These are phyloP conservation scores for Thozetella sp. DNA, from an alignment of 495 filamentous ascomycete species.

Conservation along the genomic window DNA sequence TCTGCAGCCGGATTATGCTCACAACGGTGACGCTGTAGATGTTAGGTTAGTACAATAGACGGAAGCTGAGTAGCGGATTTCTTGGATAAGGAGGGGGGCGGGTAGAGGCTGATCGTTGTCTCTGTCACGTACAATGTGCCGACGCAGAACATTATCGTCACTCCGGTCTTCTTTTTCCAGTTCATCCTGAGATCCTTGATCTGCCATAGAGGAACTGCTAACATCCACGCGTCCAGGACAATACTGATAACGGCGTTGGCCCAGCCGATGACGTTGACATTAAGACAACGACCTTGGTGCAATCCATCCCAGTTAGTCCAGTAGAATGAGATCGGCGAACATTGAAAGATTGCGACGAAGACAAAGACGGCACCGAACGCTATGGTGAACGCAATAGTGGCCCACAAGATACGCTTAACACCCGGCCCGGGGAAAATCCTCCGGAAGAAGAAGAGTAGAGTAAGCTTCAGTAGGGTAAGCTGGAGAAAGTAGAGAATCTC, in stretches of 20 bases:
- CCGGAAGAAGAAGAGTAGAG: slow-evolving; percentile 40
- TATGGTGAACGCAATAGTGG: slow-evolving; percentile 14
- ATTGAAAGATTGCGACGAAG: slow-evolving; percentile 23
- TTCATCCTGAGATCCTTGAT: slow-evolving; percentile 42
- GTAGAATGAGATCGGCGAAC: slow-evolving; percentile 23
- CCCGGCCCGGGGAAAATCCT: slow-evolving; percentile 22
- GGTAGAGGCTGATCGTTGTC: too few relatives aligned
- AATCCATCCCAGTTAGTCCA: slow-evolving; percentile 24
- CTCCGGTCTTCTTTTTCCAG: slow-evolving; percentile 45
- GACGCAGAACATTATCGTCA: slow-evolving; percentile 54
- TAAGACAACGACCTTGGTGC: slow-evolving; percentile 21
- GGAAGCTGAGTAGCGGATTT: not conserved
- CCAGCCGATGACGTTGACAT: slow-evolving; percentile 26
- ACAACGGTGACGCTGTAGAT: slow-evolving; percentile 14
- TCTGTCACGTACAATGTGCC: slow-evolving; percentile 45
- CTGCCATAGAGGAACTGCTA: slow-evolving; percentile 50
- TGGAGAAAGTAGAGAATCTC: slow-evolving; percentile 27
- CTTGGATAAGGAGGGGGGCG: too few relatives aligned
- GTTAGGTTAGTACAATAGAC: not conserved
- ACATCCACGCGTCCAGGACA: slow-evolving; percentile 50
- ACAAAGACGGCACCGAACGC: slow-evolving; percentile 12
- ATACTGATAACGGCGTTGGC: slow-evolving; percentile 52
- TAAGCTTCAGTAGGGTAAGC: slow-evolving; percentile 36
- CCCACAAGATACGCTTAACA: slow-evolving; percentile 17
- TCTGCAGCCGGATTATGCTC: slow-evolving; percentile 17